phyloP scores from a whole-genome alignment of 805 yeast species.

The Diddensiella caesifluorescens region DNA sequence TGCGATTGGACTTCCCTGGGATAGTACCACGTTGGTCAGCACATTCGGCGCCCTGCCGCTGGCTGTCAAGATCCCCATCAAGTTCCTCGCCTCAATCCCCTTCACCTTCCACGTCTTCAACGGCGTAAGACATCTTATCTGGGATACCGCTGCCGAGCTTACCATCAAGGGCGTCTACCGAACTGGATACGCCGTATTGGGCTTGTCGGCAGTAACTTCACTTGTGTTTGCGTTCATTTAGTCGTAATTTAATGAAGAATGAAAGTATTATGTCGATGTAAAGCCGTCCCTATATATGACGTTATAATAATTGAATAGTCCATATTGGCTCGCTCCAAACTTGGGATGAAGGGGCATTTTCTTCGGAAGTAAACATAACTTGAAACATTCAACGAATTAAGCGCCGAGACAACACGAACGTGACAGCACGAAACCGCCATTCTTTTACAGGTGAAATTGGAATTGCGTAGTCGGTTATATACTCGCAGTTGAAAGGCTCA shows the following conservation, averaged over 20 bases:
- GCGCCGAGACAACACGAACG: too few species aligned
- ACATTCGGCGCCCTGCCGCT: constrained; percentile 61
- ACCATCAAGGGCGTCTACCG: constrained; percentile 82
- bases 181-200: constrained; percentile 84
- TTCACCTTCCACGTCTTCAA: constrained; percentile 82
- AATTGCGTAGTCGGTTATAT: too few species aligned
- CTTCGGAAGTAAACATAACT: too few species aligned
- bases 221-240: constrained; percentile 37
- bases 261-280: background rate
- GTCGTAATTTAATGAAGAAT: background rate
- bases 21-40: constrained; percentile 48
- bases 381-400: too few species aligned
- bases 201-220: constrained; percentile 52
- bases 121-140: constrained; percentile 87
- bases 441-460: too few species aligned
- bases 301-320: too few species aligned
- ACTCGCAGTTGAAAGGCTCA: too few species aligned
- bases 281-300: too few species aligned
- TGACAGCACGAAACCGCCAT: too few species aligned
- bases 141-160: constrained; percentile 86
- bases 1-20: constrained; percentile 50
- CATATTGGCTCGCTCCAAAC: too few species aligned
- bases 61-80: constrained; percentile 54
- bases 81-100: constrained; percentile 71
- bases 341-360: too few species aligned